Base-by-base conservation (phyloP, 805 yeast species). In the Phaffomyces opuntiae region DNA sequence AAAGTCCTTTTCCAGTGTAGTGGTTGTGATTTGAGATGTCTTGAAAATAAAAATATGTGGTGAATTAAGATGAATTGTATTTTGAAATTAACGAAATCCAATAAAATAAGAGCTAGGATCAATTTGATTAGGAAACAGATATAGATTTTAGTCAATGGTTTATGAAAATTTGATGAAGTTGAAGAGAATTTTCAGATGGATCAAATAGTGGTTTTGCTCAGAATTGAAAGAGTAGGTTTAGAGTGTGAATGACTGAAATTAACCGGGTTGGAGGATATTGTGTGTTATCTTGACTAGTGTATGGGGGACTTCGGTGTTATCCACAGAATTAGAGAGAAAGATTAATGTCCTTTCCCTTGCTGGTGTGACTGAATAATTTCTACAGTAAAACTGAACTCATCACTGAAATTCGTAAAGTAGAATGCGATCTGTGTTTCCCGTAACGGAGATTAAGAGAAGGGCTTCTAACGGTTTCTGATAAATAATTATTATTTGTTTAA, bases 391-490 rank as follows among this genome's bases (percentile, higher is more conserved):
- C 31, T 17, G 19, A 17, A 17, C 44, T 42, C 36, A 42, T 42
- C 39, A 24, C 35, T 38, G 14, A 16, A 17, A 35, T 17, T 34
- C 24, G 25, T 5, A 33, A 31, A 39, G 31, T 13, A 17, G 25
- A 37, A 31, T 13, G 16, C 42, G 43, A 44, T 44, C 43, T 35
- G 24, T 44, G 47, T 24, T 43, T 39, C 43, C 37, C 47, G 19
- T 31, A 44, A 39, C 40, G 25, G 7, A 5, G 24, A 17, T 17
- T 21, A 5, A 21, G 24, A 6, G 24, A 21, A 32, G 34, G 31
- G 31, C 31, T 29, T 13, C 12, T 21, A 21, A 21, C 24, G 7
- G 7, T 4, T 21, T 21, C 7, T 21, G 24, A 6, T 21, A 21
- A 6, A 4, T n/a, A n/a, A n/a, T n/a, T n/a, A n/a, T n/a, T n/a